Evolutionary conservation across 2,329 filamentous ascomycete genomes (phyloP).

Genomic region (Pseudonectria buxi): DNA sequence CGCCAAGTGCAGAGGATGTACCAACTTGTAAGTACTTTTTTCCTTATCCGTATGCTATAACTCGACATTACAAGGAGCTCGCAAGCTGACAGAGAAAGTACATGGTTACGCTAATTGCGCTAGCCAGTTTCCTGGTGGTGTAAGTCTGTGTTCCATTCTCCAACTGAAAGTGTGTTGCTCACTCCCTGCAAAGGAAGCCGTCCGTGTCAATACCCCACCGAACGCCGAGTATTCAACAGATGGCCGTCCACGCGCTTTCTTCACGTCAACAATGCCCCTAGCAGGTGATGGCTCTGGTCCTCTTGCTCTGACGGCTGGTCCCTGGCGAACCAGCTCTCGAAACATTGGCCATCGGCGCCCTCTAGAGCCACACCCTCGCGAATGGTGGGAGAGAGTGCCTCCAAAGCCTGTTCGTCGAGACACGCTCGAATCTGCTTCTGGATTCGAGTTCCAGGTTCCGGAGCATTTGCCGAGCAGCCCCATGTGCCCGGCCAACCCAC

Average conservation of each 20-base stretch:
- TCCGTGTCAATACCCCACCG: slow-evolving; percentile 41
- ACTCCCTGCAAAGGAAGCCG: slow-evolving; percentile 36
- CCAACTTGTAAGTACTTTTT: slow-evolving; percentile 6
- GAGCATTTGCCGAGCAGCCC: slow-evolving; percentile 46
- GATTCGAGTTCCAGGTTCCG: slow-evolving; percentile 43
- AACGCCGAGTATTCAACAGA: slow-evolving; percentile 32
- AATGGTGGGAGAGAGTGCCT: slow-evolving; percentile 32
- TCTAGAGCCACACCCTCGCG: slow-evolving; percentile 19
- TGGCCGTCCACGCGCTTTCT: slow-evolving; percentile 35
- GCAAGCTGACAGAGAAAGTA: background rate
- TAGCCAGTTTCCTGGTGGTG: slow-evolving; percentile 29
- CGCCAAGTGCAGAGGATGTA: slow-evolving; percentile 16
- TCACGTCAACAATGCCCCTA: slow-evolving; percentile 33
- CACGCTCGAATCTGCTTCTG: slow-evolving; percentile 7
- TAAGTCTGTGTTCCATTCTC: slow-evolving; percentile 11
- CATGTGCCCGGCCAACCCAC: slow-evolving; percentile 43
- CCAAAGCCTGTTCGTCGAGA: slow-evolving; percentile 14
- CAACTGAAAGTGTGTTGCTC: slow-evolving; percentile 1
- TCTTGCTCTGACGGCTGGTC: background rate
- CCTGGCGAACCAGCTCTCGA: slow-evolving; percentile 7
- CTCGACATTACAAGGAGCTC: background rate
- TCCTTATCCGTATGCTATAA: background rate
- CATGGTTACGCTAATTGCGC: slow-evolving; percentile 3
- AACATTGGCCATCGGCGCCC: slow-evolving; percentile 16
- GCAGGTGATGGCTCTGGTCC: slow-evolving; percentile 2